A percentile compares a stretch with the other conserved stretches of the same genome.
phyloP scores from a whole-genome alignment of 2,329 filamentous ascomycete species.

The Trichophyton simii region DNA sequence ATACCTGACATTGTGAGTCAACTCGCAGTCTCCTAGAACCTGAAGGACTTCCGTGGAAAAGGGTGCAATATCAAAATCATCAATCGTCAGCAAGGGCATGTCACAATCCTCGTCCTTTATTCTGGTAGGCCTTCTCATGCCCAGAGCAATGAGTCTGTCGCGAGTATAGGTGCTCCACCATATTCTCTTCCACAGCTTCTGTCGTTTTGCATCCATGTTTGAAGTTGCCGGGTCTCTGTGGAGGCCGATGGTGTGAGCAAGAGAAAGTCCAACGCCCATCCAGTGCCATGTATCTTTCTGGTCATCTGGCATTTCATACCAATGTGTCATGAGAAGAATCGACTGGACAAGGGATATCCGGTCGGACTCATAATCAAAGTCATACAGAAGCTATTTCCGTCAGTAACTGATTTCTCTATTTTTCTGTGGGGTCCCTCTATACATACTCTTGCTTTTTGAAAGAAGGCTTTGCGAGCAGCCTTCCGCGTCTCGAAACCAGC shows the following conservation, averaged over 20 bases:
- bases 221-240: conserved; percentile 75
- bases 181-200: conserved; percentile 83
- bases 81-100: conserved; percentile 73
- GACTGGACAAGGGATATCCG: conserved; percentile 80
- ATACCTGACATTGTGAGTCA: conserved; percentile 57
- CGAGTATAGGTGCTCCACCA: conserved; percentile 99
- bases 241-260: conserved; percentile 85
- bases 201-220: conserved; percentile 58
- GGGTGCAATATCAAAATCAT: conserved; percentile 68
- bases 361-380: conserved; percentile 89
- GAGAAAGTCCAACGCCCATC: conserved; percentile 91
- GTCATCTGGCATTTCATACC: conserved; percentile 94
- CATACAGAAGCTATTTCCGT: conserved; percentile 58
- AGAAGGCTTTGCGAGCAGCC: conserved; percentile 74
- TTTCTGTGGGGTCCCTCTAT: neutral
- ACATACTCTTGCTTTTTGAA: conserved; percentile 71
- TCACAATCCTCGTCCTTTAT: conserved; percentile 92
- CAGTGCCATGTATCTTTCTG: conserved; percentile 98
- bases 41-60: conserved; percentile 56
- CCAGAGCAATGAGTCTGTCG: conserved; percentile 79
- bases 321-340: conserved; percentile 85
- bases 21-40: conserved; percentile 56
- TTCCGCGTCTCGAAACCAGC: conserved; percentile 70
- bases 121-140: conserved; percentile 82
- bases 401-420: neutral